phyloP scores from a whole-genome alignment of 78 protist species.

The Polysphondylium violaceum region DNA sequence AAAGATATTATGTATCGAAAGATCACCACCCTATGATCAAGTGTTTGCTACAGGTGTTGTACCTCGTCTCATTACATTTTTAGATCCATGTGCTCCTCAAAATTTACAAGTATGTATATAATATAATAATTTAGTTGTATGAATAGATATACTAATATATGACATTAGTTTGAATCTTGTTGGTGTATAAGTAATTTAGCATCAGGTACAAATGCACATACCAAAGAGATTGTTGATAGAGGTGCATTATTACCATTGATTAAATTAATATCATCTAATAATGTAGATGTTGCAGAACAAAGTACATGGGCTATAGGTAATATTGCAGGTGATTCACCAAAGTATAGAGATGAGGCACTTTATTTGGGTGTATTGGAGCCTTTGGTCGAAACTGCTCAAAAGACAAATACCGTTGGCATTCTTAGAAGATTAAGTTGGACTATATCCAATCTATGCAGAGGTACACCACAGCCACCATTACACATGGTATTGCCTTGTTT shows the following conservation, averaged over 20 bases:
- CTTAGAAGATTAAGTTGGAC: conserved; percentile 97
- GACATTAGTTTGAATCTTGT: conserved; percentile 95
- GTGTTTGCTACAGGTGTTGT: not conserved
- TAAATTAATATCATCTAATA: conserved; percentile 79
- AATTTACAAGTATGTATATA: not conserved
- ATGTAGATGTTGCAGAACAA: conserved; percentile 95
- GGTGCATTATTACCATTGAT: conserved; percentile 94
- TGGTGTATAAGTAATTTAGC: conserved; percentile 99
- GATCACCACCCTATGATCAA: not conserved
- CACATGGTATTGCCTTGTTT: conserved; percentile 22
- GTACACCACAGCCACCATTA: conserved; percentile 89
- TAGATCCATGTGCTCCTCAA: not conserved
- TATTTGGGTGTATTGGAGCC: conserved; percentile 50
- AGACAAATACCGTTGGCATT: conserved; percentile 54
- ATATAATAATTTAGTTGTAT: too few species aligned
- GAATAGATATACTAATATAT: too few species aligned
- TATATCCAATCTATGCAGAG: conserved; percentile 68
- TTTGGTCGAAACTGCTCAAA: not conserved
- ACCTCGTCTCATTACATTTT: not conserved
- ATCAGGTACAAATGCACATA: conserved; percentile 95
- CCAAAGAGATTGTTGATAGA: conserved; percentile 82
- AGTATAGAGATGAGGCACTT: conserved; percentile 92
- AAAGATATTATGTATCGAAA: not conserved
- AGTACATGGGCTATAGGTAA: conserved; percentile 99
- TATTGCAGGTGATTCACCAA: conserved; percentile 97